Evolutionary conservation across 768 basidiomycete genomes (phyloP), one percentile per base, ranked within the genome.

Genomic region (Dioszegia aurantiaca): DNA sequence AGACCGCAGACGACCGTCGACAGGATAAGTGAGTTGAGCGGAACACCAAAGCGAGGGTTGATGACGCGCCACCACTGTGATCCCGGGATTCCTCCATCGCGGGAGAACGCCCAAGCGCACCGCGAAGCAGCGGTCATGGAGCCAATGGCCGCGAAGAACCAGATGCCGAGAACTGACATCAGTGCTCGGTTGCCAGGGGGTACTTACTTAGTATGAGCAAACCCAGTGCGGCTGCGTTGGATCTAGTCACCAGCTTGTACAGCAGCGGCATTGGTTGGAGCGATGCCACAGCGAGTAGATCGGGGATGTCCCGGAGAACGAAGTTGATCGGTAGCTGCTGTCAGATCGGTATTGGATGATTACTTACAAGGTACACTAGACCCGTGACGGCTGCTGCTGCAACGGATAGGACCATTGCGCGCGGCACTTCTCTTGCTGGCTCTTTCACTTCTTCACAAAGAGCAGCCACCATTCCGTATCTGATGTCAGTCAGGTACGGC

Each of bases 391-490:
- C 65, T 3, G 70, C 71, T 5, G 71, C 71, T 28, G 60, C 62
- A 1, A 73, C 71, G 17, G 68, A 70, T 17, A 73, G 58, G 4
- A 71, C 69, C 26, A 86, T 80, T 0, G 85, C 85, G 41, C 74
- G 75, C 0, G 85, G 85, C 10, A 86, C 79, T 53, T 84, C 80
- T 11, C 78, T 63, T 1, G 81, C 77, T 0, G 85, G 85, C 51
- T 84, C 78, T 47, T 81, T 81, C 0, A 86, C 85, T 71, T 87
- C 85, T 68, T 86, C 86, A 2, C 84, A 83, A 82, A 87, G 83
- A 61, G 82, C 84, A 16, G 84, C 79, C 37, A 86, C 83, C 84
- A 86, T 86, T 56, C 85, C 85, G 60, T 72, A 72, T 40, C 67
- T 68, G 41, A 17, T 5, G n/a, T 30, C 19, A 36, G 37, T 21